Percentiles rank a stretch among this genome's conserved stretches.
These are phyloP conservation scores for Cladosporium sp. DNA, from an alignment of 2,329 filamentous ascomycete genomes.

Conservation along the genomic window DNA sequence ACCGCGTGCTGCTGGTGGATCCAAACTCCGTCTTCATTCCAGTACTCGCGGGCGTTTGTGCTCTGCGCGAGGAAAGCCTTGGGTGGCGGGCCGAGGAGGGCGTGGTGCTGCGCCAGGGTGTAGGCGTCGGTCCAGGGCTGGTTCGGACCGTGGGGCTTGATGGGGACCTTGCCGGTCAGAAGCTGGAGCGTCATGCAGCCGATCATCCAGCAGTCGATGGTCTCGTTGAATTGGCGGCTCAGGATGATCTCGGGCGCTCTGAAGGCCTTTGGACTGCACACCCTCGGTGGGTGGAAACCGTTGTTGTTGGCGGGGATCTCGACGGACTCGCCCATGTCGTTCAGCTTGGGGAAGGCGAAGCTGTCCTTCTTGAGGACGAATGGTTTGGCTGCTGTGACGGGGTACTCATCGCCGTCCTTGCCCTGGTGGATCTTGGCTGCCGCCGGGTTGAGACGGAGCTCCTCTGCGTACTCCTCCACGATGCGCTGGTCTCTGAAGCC, in stretches of 20 bases:
- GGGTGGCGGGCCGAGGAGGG: slow-evolving; percentile 7
- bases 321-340: slow-evolving; percentile 6
- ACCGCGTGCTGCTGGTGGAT: background rate
- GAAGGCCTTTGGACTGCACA: slow-evolving; percentile 7
- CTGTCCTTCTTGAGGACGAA: slow-evolving; percentile 4
- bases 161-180: slow-evolving; percentile 43
- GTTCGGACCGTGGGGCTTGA: slow-evolving; percentile 6
- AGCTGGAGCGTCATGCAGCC: slow-evolving; percentile 51
- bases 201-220: slow-evolving; percentile 58
- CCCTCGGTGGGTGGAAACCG: background rate
- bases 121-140: slow-evolving; percentile 8
- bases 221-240: slow-evolving; percentile 36
- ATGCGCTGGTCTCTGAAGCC: background rate
- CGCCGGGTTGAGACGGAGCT: background rate
- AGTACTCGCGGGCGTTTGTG: background rate
- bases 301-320: background rate
- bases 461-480: background rate
- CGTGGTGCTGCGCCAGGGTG: slow-evolving; percentile 11
- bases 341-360: slow-evolving; percentile 3
- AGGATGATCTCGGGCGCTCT: slow-evolving; percentile 6
- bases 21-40: slow-evolving; percentile 1
- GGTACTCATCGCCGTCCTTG: slow-evolving; percentile 1
- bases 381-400: slow-evolving; percentile 1
- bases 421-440: slow-evolving; percentile 1
- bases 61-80: background rate